These are phyloP conservation scores for Tolypocladium tundrense DNA, from an alignment of 2,329 filamentous ascomycete genomes.

Conservation along the genomic window DNA sequence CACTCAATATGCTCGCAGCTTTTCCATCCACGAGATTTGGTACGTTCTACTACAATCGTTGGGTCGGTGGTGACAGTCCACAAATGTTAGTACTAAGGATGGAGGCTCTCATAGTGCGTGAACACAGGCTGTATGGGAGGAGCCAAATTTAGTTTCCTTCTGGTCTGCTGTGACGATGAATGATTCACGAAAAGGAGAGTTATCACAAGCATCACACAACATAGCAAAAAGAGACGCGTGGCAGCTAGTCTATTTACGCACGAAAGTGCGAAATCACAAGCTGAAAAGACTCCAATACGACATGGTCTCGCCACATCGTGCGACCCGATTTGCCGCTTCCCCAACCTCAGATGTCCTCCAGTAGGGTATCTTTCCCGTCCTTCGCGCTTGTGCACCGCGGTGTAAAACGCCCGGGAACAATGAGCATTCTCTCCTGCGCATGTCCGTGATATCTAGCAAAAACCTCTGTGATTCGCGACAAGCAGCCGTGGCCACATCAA, in stretches of 20 bases:
- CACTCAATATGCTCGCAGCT: no score
- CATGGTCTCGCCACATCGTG: not conserved
- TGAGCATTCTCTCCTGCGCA: not conserved
- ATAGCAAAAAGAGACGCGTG: not conserved
- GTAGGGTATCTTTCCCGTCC: not conserved
- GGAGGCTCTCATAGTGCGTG: no score
- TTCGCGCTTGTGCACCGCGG: not conserved
- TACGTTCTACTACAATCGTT: no score
- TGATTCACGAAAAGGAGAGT: not conserved
- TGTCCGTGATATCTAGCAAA: not conserved
- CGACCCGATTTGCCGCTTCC: not conserved
- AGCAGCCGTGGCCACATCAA: slow-evolving; percentile 2
- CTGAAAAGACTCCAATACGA: not conserved
- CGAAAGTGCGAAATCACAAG: not conserved
- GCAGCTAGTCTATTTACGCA: not conserved
- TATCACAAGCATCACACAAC: not conserved
- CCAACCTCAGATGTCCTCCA: not conserved
- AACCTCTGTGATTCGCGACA: not conserved
- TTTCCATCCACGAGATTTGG: no score
- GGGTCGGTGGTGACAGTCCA: no score
- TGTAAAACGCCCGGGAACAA: not conserved
- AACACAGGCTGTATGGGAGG: no score
- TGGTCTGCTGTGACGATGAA: not conserved
- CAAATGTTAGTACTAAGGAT: no score
- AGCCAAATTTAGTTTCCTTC: no score